These are phyloP conservation scores for Nemania bipapillata DNA, from an alignment of 2,329 filamentous ascomycete species.

Conservation along the genomic window DNA sequence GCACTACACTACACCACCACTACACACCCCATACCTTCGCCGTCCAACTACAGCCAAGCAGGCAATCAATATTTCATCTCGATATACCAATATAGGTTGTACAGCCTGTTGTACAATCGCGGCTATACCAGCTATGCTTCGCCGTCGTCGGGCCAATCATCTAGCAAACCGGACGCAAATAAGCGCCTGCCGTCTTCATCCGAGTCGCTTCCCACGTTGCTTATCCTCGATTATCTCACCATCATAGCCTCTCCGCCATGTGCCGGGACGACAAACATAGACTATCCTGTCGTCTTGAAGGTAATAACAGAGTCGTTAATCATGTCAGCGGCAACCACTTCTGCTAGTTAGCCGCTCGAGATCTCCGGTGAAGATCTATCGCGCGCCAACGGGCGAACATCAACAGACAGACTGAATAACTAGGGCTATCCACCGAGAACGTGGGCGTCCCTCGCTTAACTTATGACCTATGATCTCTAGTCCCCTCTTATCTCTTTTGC, in stretches of 20 bases:
- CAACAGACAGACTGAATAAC: not conserved
- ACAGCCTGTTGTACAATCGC: slow-evolving; percentile 38
- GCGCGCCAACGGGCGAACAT: not conserved
- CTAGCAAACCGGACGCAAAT: slow-evolving; percentile 27
- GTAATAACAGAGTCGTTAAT: slow-evolving; percentile 8
- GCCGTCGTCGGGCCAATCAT: slow-evolving; percentile 29
- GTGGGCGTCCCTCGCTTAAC: not conserved
- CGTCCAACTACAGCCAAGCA: slow-evolving; percentile 20
- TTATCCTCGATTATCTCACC: slow-evolving; percentile 24
- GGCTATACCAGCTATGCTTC: slow-evolving; percentile 33
- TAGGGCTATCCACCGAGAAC: not conserved
- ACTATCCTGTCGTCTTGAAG: not conserved
- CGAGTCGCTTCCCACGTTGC: slow-evolving; percentile 14
- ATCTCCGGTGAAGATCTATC: slow-evolving; percentile 10
- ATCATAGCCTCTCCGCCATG: slow-evolving; percentile 27
- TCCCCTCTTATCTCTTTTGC: too few relatives aligned
- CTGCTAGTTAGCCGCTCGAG: slow-evolving; percentile 6
- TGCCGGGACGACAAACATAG: slow-evolving; percentile 33
- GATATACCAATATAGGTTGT: slow-evolving; percentile 35
- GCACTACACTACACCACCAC: slow-evolving; percentile 8
- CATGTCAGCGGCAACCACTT: not conserved
- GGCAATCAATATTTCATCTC: slow-evolving; percentile 29
- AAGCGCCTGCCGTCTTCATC: slow-evolving; percentile 23
- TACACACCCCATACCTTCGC: slow-evolving; percentile 9
- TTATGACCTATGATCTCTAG: not conserved